A percentile compares a stretch with the other conserved stretches of the same genome.
Conservation (phyloP, 495 filamentous ascomycete species). For the Xylaria venustula region DNA sequence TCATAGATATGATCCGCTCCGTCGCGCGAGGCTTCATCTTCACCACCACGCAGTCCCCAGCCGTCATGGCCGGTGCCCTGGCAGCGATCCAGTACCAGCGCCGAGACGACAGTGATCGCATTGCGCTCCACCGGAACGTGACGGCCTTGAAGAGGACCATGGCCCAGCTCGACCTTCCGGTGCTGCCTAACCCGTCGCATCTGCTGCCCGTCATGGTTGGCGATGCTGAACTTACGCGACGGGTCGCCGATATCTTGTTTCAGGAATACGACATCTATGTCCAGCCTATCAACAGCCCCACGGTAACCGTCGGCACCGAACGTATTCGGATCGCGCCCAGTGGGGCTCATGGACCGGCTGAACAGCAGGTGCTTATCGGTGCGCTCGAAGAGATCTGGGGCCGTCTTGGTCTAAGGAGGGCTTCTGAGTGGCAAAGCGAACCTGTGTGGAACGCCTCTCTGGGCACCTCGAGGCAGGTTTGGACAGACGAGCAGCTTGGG, state of each 20-base stretch:
- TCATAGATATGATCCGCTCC: conserved; percentile 80
- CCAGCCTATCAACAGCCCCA: conserved; percentile 88
- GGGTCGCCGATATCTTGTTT: conserved; percentile 73
- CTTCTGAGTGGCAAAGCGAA: conserved; percentile 68
- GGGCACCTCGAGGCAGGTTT: neutral
- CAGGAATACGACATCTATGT: conserved; percentile 79
- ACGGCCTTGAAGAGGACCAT: conserved; percentile 70
- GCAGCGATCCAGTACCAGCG: conserved; percentile 77
- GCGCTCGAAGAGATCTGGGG: conserved; percentile 73
- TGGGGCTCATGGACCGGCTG: conserved; percentile 68
- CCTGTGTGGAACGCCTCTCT: conserved; percentile 80
- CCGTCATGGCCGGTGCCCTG: conserved; percentile 79
- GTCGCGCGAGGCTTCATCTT: conserved; percentile 86
- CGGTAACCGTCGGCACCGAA: conserved; percentile 79
- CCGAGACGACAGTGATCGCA: conserved; percentile 63
- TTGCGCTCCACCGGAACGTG: conserved; percentile 78
- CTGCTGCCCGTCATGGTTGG: conserved; percentile 81
- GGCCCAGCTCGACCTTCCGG: conserved; percentile 66
- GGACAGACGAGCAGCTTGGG: conserved; percentile 11
- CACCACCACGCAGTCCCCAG: conserved; percentile 79
- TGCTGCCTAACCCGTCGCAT: conserved; percentile 82
- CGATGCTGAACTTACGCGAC: conserved; percentile 72
- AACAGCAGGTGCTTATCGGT: conserved; percentile 65
- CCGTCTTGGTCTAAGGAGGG: conserved; percentile 69
- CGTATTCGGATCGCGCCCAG: conserved; percentile 80